phyloP scores from a whole-genome alignment of 495 filamentous ascomycete species.

The Tuber indicum region DNA sequence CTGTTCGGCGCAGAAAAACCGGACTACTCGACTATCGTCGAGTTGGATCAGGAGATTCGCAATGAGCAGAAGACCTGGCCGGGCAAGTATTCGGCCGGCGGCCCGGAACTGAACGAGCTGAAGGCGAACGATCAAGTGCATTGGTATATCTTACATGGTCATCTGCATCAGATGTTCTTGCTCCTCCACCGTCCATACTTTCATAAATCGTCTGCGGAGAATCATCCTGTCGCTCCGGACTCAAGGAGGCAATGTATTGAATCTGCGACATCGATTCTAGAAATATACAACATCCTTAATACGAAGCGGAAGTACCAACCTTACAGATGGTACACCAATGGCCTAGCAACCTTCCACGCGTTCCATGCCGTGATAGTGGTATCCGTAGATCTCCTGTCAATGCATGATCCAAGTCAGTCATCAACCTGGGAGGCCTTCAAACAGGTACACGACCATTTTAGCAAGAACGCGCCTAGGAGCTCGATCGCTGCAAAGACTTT shows the following conservation, averaged over 20 bases:
- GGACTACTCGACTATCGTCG: slow-evolving; percentile 36
- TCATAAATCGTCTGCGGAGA: slow-evolving; percentile 18
- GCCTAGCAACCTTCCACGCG: slow-evolving; percentile 45
- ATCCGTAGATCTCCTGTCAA: not conserved
- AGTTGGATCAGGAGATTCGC: slow-evolving; percentile 45
- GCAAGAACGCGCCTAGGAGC: not conserved
- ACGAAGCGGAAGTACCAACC: slow-evolving; percentile 42
- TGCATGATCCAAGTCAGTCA: not conserved
- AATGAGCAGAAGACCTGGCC: slow-evolving; percentile 45
- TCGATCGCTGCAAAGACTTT: not conserved
- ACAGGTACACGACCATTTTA: not conserved
- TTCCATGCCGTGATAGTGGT: slow-evolving; percentile 4
- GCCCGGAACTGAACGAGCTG: slow-evolving; percentile 2
- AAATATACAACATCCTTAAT: slow-evolving; percentile 44
- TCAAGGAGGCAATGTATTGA: slow-evolving; percentile 44
- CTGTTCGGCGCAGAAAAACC: slow-evolving; percentile 41
- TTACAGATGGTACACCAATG: slow-evolving; percentile 48
- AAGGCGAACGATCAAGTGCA: slow-evolving; percentile 32
- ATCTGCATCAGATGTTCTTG: slow-evolving; percentile 47
- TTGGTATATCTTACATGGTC: slow-evolving; percentile 47
- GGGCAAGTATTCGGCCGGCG: slow-evolving; percentile 42
- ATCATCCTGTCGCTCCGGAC: slow-evolving; percentile 20
- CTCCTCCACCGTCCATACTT: slow-evolving; percentile 46
- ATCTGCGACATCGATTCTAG: slow-evolving; percentile 44
- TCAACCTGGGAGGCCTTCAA: not conserved